These are phyloP conservation scores for Kluyveromyces marxianus DNA, from an alignment of 1,139 yeast species.

Conservation along the genomic window DNA sequence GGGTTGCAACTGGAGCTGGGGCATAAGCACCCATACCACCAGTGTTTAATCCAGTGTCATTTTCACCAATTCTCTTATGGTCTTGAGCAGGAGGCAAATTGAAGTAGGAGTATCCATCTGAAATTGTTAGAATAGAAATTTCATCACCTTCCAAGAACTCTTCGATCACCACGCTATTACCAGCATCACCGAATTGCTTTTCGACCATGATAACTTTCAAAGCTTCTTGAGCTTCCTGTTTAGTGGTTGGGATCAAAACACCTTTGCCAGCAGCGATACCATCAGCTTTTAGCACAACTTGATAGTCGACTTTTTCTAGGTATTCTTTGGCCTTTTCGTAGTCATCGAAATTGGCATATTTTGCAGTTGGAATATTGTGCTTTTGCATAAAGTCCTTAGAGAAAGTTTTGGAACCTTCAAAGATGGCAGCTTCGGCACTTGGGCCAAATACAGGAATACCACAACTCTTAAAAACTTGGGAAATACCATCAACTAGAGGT, in stretches of 20 bases:
- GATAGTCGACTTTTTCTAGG: constrained; percentile 57
- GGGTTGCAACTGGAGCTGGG: constrained; percentile 94
- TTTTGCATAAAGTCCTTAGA: constrained; percentile 91
- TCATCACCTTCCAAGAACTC: constrained; percentile 97
- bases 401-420: constrained; percentile 97
- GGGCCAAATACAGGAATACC: constrained; percentile 99
- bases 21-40: constrained; percentile 99
- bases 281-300: constrained; percentile 90
- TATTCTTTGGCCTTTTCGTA: constrained; percentile 70
- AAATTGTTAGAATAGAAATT: constrained; percentile 81
- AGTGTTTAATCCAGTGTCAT: constrained; percentile 89
- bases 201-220: constrained; percentile 85
- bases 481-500: constrained; percentile 91
- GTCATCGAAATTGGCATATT: constrained; percentile 70
- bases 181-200: constrained; percentile 85
- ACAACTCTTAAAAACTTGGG: constrained; percentile 56
- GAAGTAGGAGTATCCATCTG: constrained; percentile 88
- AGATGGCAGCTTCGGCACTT: constrained; percentile 74
- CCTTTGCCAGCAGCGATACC: constrained; percentile 99
- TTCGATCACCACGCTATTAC: constrained; percentile 94
- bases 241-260: constrained; percentile 81
- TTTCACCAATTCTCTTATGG: constrained; percentile 91
- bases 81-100: constrained; percentile 98
- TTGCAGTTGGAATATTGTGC: constrained; percentile 91
- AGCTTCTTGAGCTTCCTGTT: constrained; percentile 79